Conservation (phyloP, 2,329 filamentous ascomycete genomes). For the Aspergillus novoparasiticus region DNA sequence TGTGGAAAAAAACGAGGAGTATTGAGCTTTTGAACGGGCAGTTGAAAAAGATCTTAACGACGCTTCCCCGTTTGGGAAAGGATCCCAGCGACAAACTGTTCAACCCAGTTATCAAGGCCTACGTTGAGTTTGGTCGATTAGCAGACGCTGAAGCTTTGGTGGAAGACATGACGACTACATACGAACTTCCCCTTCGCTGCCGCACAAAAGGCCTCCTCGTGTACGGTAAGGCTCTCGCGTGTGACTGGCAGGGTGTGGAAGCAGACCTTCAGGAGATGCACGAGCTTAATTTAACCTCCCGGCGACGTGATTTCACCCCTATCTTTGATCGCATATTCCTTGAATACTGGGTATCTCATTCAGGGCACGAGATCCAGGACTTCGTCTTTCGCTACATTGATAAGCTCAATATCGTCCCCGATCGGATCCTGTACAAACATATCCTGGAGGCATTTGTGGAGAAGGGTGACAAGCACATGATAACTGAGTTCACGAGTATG, state of each 20-base stretch:
- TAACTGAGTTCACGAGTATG: slow-evolving; percentile 35
- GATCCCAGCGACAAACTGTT: slow-evolving; percentile 41
- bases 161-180: slow-evolving; percentile 35
- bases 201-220: slow-evolving; percentile 42
- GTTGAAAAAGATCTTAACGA: slow-evolving; percentile 32
- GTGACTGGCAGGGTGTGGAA: slow-evolving; percentile 45
- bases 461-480: slow-evolving; percentile 36
- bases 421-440: slow-evolving; percentile 43
- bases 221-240: slow-evolving; percentile 38
- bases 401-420: slow-evolving; percentile 39
- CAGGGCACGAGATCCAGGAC: slow-evolving; percentile 35
- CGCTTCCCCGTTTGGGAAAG: slow-evolving; percentile 33
- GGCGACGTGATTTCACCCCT: slow-evolving; percentile 31
- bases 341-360: slow-evolving; percentile 43
- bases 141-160: slow-evolving; percentile 40
- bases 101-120: slow-evolving; percentile 44
- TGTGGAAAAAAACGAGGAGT: slow-evolving; percentile 45
- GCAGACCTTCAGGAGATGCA: slow-evolving; percentile 43
- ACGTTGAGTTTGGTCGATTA: slow-evolving; percentile 39
- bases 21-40: slow-evolving; percentile 39
- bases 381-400: slow-evolving; percentile 41
- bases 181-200: slow-evolving; percentile 32
- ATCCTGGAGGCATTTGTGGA: slow-evolving; percentile 44
- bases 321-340: slow-evolving; percentile 45
- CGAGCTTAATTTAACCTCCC: slow-evolving; percentile 31